A percentile compares a stretch with the other conserved stretches of the same genome.
These are phyloP conservation scores for Sclerotinia borealis DNA, from an alignment of 2,329 filamentous ascomycete species.

Conservation along the genomic window DNA sequence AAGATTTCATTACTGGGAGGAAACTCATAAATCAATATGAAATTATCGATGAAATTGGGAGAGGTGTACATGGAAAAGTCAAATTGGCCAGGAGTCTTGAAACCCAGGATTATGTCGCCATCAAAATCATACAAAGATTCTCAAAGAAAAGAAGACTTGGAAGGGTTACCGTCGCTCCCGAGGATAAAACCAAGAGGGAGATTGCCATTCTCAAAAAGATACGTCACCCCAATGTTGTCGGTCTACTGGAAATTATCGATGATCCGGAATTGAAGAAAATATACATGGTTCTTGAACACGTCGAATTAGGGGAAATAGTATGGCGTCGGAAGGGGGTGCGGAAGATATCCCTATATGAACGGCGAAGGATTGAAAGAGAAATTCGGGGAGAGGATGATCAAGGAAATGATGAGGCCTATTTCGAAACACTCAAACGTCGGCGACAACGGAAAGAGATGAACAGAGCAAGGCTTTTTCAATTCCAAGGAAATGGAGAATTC, in stretches of 20 bases:
- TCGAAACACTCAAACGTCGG: constrained; percentile 53
- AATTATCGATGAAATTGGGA: constrained; percentile 90
- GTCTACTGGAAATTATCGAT: constrained; percentile 92
- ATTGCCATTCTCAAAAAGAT: constrained; percentile 99
- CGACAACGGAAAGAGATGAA: constrained; percentile 52
- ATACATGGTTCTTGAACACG: constrained; percentile 94
- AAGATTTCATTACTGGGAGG: constrained; percentile 80
- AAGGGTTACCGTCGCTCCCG: constrained; percentile 62
- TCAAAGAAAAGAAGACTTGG: constrained; percentile 92
- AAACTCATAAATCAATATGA: constrained; percentile 98
- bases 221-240: constrained; percentile 93
- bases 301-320: constrained; percentile 86
- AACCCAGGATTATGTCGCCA: constrained; percentile 76
- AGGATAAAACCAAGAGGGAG: constrained; percentile 86
- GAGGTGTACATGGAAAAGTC: constrained; percentile 95
- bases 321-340: constrained; percentile 87
- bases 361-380: constrained; percentile 70
- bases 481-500: constrained; percentile 50
- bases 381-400: constrained; percentile 53
- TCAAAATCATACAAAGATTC: constrained; percentile 97
- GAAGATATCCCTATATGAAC: constrained; percentile 78
- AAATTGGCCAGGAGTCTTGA: constrained; percentile 82
- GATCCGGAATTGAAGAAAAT: constrained; percentile 96
- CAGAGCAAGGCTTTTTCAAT: constrained; percentile 47
- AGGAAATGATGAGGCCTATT: constrained; percentile 52